Evolutionary conservation across 257 asterid species (phyloP).

Genomic region (Capsicum rhomboideum): DNA sequence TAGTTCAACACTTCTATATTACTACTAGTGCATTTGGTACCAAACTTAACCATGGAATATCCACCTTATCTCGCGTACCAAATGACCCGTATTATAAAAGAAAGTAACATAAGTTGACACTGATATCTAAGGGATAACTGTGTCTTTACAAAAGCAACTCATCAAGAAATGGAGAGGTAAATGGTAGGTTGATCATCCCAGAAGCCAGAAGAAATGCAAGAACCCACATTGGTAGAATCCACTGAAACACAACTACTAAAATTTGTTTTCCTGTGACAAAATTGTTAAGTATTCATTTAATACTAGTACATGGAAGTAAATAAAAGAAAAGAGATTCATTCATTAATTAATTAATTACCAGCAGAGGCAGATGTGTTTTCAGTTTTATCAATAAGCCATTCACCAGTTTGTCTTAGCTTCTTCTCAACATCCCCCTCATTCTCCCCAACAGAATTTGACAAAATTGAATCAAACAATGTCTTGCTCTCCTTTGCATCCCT

Average conservation of each 20-base stretch:
- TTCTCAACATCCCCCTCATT: slow-evolving; percentile 61
- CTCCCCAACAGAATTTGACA: slow-evolving; percentile 36
- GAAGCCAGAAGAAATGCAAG: slow-evolving; percentile 46
- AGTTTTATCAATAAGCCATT: slow-evolving; percentile 44
- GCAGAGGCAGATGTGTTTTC: slow-evolving; percentile 38
- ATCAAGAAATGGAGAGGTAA: slow-evolving; percentile 17
- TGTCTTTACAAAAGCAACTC: slow-evolving; percentile 33
- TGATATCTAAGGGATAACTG: no score
- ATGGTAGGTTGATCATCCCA: slow-evolving; percentile 48
- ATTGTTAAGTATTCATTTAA: background rate
- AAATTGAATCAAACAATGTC: slow-evolving; percentile 30
- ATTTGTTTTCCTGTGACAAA: slow-evolving; percentile 54
- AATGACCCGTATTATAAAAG: no score
- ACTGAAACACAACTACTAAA: slow-evolving; percentile 28
- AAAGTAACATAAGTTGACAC: no score
- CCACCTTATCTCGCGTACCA: no score
- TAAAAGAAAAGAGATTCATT: no score
- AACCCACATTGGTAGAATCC: slow-evolving; percentile 64
- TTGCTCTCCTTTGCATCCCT: slow-evolving; percentile 30
- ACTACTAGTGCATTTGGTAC: no score
- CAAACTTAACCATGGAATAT: no score
- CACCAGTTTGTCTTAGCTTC: slow-evolving; percentile 73
- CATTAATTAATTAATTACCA: slow-evolving; percentile 17
- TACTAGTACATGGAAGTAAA: background rate
- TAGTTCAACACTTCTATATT: no score